Base-by-base conservation (phyloP, 352 stramenopile species). In the Plasmopara muralis region DNA sequence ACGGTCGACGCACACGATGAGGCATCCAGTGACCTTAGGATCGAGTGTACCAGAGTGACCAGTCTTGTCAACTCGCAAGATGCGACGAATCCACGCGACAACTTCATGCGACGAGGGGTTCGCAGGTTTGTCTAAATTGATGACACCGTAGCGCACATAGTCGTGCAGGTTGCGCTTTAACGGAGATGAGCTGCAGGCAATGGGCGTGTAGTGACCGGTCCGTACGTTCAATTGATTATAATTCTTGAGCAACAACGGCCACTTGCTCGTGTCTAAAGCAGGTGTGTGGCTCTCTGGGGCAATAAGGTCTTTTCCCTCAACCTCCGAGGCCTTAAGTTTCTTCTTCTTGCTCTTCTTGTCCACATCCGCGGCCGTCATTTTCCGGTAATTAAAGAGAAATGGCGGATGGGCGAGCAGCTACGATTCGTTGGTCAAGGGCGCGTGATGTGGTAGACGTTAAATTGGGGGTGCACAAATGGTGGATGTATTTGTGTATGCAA, bases 61-160 rank as follows among this genome's bases (percentile, higher is more conserved):
- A 7, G 97, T 99, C 83, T 99, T 99, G 47, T 99, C 97, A n/a
- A 99, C 97, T 28, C 97, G 83, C 16, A 99, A 66, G 49, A 99
- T 99, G 54, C 97, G 93, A 63, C 98, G 98, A 60, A 99, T 99
- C 97, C 97, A 99, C 6, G 93, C 95, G 31, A 99, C 97, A 3
- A 99, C 97, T 73, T 99, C 97, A 71, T 99, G 97, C 28, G 89
- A 98, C 44, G 83, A 98, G 29, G 97, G 97, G 79, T 99, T 99
- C 30, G 97, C 94, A 13, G 97, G 97, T 75, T 99, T 99, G 79
- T 99, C 97, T 20, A 99, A 83, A 76, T 99, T 99, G 64, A 99
- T 99, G n/a, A 99, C 95, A 55, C 97, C 97, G 60, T 98, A 99
- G 30, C 86, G 91, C 25, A 99, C 78, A 68, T 99, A 99, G 62